Conservation (phyloP, 2,329 filamentous ascomycete genomes). For the Moelleriella libera region DNA sequence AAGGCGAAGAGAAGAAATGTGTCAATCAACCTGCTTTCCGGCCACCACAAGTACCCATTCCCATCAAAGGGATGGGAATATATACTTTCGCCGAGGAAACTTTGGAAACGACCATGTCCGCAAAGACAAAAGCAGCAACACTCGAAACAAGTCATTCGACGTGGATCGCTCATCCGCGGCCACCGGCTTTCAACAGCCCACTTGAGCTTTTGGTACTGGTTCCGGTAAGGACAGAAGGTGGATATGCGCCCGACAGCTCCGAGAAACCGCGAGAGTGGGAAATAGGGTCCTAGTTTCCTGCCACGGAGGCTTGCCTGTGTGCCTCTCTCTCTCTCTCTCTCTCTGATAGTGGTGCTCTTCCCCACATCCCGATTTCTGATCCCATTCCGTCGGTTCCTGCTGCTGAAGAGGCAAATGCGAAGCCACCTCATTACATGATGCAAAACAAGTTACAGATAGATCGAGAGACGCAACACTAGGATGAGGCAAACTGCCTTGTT, state of each 20-base stretch:
- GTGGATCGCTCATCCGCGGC: constrained; percentile 4
- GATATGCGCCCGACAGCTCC: background rate
- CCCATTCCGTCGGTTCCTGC: too few relatives aligned
- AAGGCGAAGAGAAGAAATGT: constrained; percentile 1
- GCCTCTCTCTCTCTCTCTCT: too few relatives aligned
- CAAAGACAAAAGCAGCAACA: background rate
- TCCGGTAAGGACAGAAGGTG: background rate
- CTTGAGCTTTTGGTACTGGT: background rate
- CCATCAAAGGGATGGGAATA: background rate
- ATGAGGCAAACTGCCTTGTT: too few relatives aligned
- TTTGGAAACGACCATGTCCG: background rate
- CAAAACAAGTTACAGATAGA: too few relatives aligned
- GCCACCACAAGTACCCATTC: background rate
- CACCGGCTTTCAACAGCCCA: background rate
- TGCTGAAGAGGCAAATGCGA: too few relatives aligned
- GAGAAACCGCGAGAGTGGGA: too few relatives aligned
- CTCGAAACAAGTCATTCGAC: background rate
- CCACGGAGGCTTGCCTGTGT: too few relatives aligned
- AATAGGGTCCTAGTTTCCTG: too few relatives aligned
- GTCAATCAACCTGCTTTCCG: constrained; percentile 1
- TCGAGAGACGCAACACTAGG: too few relatives aligned
- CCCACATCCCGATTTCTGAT: too few relatives aligned
- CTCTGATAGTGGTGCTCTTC: too few relatives aligned
- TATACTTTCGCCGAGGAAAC: background rate
- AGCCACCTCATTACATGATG: too few relatives aligned